Conservation (phyloP, 345 rosid genomes). For the Melaleuca alternifolia region DNA sequence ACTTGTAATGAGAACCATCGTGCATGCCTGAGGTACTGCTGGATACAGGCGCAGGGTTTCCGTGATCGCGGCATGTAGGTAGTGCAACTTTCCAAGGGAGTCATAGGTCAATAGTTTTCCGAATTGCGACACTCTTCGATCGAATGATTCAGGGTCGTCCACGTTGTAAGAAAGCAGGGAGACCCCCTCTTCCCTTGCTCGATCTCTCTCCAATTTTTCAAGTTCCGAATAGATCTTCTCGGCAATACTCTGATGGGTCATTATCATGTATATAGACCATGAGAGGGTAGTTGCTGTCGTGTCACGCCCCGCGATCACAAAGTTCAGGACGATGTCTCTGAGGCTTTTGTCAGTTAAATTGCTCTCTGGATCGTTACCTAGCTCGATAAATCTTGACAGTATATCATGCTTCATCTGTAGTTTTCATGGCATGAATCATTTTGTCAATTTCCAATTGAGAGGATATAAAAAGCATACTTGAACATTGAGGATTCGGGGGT, state of each 20-base stretch:
- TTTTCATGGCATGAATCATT: not conserved
- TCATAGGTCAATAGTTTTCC: slow-evolving; percentile 61
- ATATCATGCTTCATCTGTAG: slow-evolving; percentile 68
- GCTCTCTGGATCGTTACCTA: slow-evolving; percentile 61
- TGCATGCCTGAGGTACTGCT: slow-evolving; percentile 83
- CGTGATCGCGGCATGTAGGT: slow-evolving; percentile 80
- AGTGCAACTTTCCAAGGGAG: slow-evolving; percentile 56
- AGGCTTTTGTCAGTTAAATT: slow-evolving; percentile 63
- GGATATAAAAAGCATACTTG: not conserved
- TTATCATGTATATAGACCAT: slow-evolving; percentile 80
- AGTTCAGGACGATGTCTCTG: slow-evolving; percentile 81
- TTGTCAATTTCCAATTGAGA: not conserved
- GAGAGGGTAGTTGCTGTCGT: slow-evolving; percentile 94
- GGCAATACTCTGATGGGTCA: slow-evolving; percentile 50
- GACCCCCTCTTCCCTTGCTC: slow-evolving; percentile 40
- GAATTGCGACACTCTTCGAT: slow-evolving; percentile 38
- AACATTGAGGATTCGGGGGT: not conserved
- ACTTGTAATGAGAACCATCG: not conserved
- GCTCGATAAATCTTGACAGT: slow-evolving; percentile 70
- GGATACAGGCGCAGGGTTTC: slow-evolving; percentile 89
- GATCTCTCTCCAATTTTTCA: slow-evolving; percentile 45
- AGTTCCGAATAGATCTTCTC: slow-evolving; percentile 63
- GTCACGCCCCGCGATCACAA: slow-evolving; percentile 93
- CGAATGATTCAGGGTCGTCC: slow-evolving; percentile 39
- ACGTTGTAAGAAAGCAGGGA: slow-evolving; percentile 22